phyloP scores from a whole-genome alignment of 768 basidiomycete species.

The Trametes coccinea region DNA sequence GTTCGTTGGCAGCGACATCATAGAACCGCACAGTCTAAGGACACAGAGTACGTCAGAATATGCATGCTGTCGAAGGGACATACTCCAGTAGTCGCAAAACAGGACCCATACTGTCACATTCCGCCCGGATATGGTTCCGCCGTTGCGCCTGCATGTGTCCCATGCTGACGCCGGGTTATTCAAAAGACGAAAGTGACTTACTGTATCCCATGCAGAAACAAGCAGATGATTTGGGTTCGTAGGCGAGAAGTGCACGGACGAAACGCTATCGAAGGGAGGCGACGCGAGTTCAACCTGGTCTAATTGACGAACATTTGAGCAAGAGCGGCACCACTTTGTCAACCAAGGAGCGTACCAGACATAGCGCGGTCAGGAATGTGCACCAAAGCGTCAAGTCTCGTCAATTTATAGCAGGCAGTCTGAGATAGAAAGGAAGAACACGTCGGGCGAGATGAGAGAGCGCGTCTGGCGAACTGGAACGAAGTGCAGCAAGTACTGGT shows the following conservation, averaged over 20 bases:
- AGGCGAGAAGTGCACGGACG: conserved; percentile 79
- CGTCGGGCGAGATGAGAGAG: neutral
- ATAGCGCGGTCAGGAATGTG: neutral
- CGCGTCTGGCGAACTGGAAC: neutral
- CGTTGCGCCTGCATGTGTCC: neutral
- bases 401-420: too few species aligned
- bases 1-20: conserved; percentile 56
- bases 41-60: neutral
- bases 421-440: neutral
- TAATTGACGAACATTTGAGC: conserved; percentile 1
- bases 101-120: neutral
- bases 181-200: conserved; percentile 30
- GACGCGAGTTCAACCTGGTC: conserved; percentile 51
- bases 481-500: neutral
- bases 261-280: conserved; percentile 85
- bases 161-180: neutral
- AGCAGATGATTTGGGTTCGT: conserved; percentile 75
- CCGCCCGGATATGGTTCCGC: neutral
- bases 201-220: conserved; percentile 90
- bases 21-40: conserved; percentile 60
- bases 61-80: neutral
- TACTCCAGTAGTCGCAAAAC: neutral
- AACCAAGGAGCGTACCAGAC: neutral
- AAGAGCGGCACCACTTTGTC: neutral
- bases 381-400: too few species aligned